Evolutionary conservation across 805 yeast species (phyloP), one percentile per base, ranked within the genome.

Genomic region (Naumovozyma baii): DNA sequence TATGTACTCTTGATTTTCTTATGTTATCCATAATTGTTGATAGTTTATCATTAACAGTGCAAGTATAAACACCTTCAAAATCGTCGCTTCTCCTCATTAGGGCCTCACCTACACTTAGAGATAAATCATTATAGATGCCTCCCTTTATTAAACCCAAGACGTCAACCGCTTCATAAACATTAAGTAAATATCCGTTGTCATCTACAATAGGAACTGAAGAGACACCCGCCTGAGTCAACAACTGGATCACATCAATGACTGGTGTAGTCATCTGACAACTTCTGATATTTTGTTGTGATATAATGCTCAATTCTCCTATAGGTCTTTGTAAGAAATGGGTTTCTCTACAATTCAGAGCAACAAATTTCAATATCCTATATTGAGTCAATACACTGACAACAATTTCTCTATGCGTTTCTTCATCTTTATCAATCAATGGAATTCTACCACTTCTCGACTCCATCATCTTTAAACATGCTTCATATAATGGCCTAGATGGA

Each of bases 41-140:
- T 42, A 92, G 67, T 46, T 88, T 73, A 59, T 92, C 99, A 49
- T 78, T 73, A 48, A 78, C 70, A 0, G 96, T 85, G 63, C 98
- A 92, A 0, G 97, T 92, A 63, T 87, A 85, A 12, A 92, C 97
- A 43, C 99, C 98, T 62, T 92, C 97, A 53, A 90, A 92, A 58
- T 92, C 96, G 50, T 88, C 96, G 3, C 95, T 80, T 44, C 66
- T 57, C 62, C 95, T 78, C 78, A 92, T 76, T 39, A 92, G 68
- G 0, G 97, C 97, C 61, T 92, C 96, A 3, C 98, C 99, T 3
- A 92, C 96, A 42, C 90, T 80, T 49, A 92, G 68, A 31, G 87
- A 82, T 45, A 90, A 67, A 61, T 92, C 97, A 29, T 87, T 82
- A 55, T 90, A 87, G 56, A 87, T 79, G 3, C 96, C 96, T 31